A percentile compares a stretch with the other conserved stretches of the same genome.
phyloP scores from a whole-genome alignment of 495 filamentous ascomycete genomes.

The Delitschia confertaspora region DNA sequence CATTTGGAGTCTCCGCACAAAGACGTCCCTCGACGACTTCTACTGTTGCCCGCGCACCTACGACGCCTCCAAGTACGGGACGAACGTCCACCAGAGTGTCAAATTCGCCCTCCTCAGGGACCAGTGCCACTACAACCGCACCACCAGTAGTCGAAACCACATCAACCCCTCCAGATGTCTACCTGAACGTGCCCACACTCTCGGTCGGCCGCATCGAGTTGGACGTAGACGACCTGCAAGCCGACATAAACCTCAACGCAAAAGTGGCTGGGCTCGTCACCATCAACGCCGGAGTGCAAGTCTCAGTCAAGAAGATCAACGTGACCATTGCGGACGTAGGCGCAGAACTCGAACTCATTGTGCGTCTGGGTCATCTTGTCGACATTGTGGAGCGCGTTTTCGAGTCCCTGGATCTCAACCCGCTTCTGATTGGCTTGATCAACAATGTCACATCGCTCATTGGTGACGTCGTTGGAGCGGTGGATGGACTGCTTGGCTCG shows the following conservation, averaged over 20 bases:
- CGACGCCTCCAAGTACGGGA: not conserved
- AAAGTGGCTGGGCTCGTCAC: slow-evolving; percentile 46
- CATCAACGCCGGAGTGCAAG: slow-evolving; percentile 47
- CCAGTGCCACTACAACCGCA: slow-evolving; percentile 5
- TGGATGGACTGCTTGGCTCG: slow-evolving; percentile 45
- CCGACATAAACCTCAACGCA: slow-evolving; percentile 49
- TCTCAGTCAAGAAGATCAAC: slow-evolving; percentile 47
- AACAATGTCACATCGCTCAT: slow-evolving; percentile 44
- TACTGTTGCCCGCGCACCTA: slow-evolving; percentile 1
- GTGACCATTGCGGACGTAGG: slow-evolving; percentile 50
- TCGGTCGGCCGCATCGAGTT: slow-evolving; percentile 49
- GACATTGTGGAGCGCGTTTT: slow-evolving; percentile 52
- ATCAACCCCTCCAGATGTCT: slow-evolving; percentile 43
- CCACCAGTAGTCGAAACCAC: slow-evolving; percentile 1
- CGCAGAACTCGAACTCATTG: slow-evolving; percentile 47
- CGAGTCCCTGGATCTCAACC: slow-evolving; percentile 47
- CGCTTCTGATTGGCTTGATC: slow-evolving; percentile 45
- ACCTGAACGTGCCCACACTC: slow-evolving; percentile 45
- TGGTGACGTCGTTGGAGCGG: slow-evolving; percentile 43
- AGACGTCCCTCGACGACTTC: slow-evolving; percentile 13
- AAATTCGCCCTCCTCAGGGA: not conserved
- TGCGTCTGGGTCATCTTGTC: slow-evolving; percentile 47
- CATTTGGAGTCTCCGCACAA: slow-evolving; percentile 13
- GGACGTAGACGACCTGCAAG: slow-evolving; percentile 45
- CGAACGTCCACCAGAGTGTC: not conserved